Evolutionary conservation across 2,329 filamentous ascomycete genomes (phyloP).

Genomic region (Fusarium napiforme): DNA sequence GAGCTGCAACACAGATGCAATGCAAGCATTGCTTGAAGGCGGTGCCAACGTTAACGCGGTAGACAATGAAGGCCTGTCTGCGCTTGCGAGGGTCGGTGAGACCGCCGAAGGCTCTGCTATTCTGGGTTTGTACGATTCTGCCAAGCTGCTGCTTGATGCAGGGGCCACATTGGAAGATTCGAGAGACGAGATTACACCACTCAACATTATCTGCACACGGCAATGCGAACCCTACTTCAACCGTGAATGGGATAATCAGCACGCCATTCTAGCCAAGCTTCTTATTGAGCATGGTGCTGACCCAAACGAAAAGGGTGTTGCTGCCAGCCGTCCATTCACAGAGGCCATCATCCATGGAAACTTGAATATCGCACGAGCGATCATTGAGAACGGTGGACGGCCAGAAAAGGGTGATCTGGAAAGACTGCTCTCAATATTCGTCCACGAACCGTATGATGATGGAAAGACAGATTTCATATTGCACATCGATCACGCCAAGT

Average conservation of each 20-base stretch:
- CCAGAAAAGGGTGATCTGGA: constrained; percentile 41
- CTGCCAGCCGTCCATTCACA: constrained; percentile 38
- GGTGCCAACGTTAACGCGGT: constrained; percentile 42
- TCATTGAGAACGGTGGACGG: constrained; percentile 41
- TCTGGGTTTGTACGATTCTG: constrained; percentile 35
- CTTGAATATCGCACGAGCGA: constrained; percentile 34
- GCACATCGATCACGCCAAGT: constrained; percentile 38
- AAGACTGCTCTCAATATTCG: constrained; percentile 29
- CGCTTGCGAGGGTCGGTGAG: constrained; percentile 41
- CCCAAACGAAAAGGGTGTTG: constrained; percentile 42
- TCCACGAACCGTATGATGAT: constrained; percentile 42
- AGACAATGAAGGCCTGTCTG: constrained; percentile 42
- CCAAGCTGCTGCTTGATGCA: constrained; percentile 42
- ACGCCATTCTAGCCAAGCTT: constrained; percentile 41
- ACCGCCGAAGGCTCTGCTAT: constrained; percentile 41
- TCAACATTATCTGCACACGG: constrained; percentile 42
- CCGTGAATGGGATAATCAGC: constrained; percentile 42
- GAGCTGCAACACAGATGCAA: constrained; percentile 42
- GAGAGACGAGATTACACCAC: constrained; percentile 38
- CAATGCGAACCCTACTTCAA: constrained; percentile 39
- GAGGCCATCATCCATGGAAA: constrained; percentile 41
- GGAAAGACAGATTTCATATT: constrained; percentile 42
- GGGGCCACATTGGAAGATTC: constrained; percentile 37
- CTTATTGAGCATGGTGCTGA: constrained; percentile 42
- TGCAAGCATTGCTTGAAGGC: constrained; percentile 39